Base-by-base conservation (phyloP, 2,329 filamentous ascomycete genomes). In the Penicillium janthinellum region DNA sequence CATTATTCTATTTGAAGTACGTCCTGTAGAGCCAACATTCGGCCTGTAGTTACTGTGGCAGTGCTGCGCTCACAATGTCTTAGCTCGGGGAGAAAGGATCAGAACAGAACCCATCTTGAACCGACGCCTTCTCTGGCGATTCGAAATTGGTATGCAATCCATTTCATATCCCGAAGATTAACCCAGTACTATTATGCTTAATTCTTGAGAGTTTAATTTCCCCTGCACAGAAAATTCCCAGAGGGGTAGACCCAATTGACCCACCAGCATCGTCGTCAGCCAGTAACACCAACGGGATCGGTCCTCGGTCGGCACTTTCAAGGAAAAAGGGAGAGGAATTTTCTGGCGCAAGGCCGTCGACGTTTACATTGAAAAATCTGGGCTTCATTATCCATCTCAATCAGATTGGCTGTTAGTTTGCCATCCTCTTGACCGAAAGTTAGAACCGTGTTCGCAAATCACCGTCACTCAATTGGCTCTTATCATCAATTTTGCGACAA, bases 401-500 rank as follows among this genome's bases (percentile, higher is more conserved):
- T 35, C 1, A 34, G 10, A 49, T 35, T 12, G 31, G 31, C 7
- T 5, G 51, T 44, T 31, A 44, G 51, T n/a, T 17, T 1, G 22
- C 25, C 15, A 42, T 38, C n/a, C 12, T 44, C 8, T 17, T 2
- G 3, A 42, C 6, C 17, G 42, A 34, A 5, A 3, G 34, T 25
- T 10, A 25, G 20, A 22, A 28, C 20, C 2, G 11, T 42, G 14
- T 34, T 35, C 35, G 31, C 5, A 28, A 31, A 28, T 38, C 42
- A 35, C 15, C 14, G 14, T 22, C 12, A 22, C 6, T 31, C 49
- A 7, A 56, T 54, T 28, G 42, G 38, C 55, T 37, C 31, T 14
- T 12, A 15, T 55, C 25, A 44, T 47, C 39, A 44, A 60, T 42
- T 47, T 51, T 62, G 60, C 64, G 55, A 56, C 53, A 66, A 66